phyloP scores from a whole-genome alignment of 306 rosid genomes.

The Cucumis melo region DNA sequence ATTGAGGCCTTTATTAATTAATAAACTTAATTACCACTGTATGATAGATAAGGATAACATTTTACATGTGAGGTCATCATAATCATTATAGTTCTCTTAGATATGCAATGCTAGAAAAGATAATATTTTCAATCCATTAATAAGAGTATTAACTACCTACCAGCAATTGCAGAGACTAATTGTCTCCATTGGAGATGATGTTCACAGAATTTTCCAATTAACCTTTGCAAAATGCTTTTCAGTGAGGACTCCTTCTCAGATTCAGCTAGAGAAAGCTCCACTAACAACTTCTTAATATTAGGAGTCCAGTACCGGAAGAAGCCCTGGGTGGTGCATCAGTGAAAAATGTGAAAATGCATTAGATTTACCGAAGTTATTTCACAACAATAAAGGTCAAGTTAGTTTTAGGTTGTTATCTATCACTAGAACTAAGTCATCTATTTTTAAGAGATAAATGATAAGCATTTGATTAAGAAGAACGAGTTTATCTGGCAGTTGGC shows the following conservation, averaged over 20 bases:
- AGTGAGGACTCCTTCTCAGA: conserved; percentile 58
- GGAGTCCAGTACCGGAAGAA: conserved; percentile 89
- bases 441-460: background rate
- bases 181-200: conserved; percentile 74
- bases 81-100: background rate
- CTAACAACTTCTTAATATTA: conserved; percentile 39
- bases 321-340: conserved; percentile 55
- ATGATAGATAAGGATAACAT: background rate
- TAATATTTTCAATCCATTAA: background rate
- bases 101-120: background rate
- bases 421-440: background rate
- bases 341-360: conserved; percentile 7
- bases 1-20: background rate
- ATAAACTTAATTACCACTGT: background rate
- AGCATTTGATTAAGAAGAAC: background rate
- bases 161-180: conserved; percentile 71
- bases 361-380: background rate
- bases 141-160: conserved; percentile 21
- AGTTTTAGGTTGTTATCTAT: conserved; percentile 2
- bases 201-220: conserved; percentile 60
- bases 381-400: background rate
- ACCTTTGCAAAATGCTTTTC: conserved; percentile 69
- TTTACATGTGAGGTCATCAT: background rate
- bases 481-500: background rate
- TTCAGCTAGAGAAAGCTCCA: conserved; percentile 65